phyloP scores from a whole-genome alignment of 306 rosid genomes.

The Arachis hypogaea region DNA sequence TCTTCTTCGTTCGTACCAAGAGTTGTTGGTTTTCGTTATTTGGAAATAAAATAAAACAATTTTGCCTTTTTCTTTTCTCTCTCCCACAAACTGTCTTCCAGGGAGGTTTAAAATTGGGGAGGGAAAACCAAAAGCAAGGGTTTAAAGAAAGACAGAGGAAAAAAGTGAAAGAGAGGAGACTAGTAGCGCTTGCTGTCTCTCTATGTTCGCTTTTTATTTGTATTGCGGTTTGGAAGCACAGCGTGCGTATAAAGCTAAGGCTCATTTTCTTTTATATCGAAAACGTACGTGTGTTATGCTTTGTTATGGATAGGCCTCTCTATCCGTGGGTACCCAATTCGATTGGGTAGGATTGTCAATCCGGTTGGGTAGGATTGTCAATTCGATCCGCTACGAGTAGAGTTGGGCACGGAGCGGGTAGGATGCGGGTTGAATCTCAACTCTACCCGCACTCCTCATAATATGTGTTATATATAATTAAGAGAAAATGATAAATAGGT shows the following conservation, averaged over 20 bases:
- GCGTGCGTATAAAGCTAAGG: slow-evolving; percentile 18
- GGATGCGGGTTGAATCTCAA: too few species aligned
- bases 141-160: background rate
- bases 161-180: background rate
- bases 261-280: too few species aligned
- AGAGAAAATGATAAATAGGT: too few species aligned
- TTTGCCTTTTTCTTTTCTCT: background rate
- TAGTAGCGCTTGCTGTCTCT: background rate
- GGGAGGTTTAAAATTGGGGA: slow-evolving; percentile 62
- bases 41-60: background rate
- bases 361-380: too few species aligned
- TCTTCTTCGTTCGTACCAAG: background rate
- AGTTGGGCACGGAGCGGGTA: too few species aligned
- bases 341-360: too few species aligned
- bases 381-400: too few species aligned
- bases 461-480: too few species aligned
- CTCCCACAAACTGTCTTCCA: background rate
- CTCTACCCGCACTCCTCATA: too few species aligned
- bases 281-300: too few species aligned
- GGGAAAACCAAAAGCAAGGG: slow-evolving; percentile 47
- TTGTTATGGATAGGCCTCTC: too few species aligned
- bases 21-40: background rate
- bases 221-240: background rate
- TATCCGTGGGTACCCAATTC: too few species aligned
- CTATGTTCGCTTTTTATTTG: background rate